Evolutionary conservation across 345 rosid species (phyloP).

Genomic region (Erodium maritimum): DNA sequence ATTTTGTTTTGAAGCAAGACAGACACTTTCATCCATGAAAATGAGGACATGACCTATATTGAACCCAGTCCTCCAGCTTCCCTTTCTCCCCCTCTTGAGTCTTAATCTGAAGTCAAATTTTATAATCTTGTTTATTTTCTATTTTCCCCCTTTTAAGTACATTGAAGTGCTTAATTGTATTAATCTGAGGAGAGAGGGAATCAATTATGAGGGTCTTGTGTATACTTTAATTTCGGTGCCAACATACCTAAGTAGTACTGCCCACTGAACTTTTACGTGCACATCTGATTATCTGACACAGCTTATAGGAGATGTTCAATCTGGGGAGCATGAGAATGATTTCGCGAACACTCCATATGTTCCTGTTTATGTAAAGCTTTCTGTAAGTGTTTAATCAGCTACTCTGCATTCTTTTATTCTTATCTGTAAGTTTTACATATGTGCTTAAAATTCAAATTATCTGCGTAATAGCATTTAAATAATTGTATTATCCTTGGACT

Average conservation of each 20-base stretch:
- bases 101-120: too few species aligned
- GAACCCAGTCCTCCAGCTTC: too few species aligned
- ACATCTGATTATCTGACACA: constrained; percentile 24
- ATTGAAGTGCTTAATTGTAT: too few species aligned
- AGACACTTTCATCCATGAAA: too few species aligned
- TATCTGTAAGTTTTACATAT: background rate
- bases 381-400: constrained; percentile 37
- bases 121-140: background rate
- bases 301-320: constrained; percentile 74
- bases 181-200: background rate
- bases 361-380: constrained; percentile 71
- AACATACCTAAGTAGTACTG: background rate
- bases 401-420: constrained; percentile 5
- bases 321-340: constrained; percentile 43
- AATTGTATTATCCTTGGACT: constrained; percentile 8
- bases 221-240: background rate
- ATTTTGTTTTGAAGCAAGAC: background rate
- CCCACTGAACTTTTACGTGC: background rate
- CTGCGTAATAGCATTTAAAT: constrained; percentile 3
- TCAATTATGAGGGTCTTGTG: background rate
- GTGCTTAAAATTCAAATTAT: background rate
- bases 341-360: constrained; percentile 46
- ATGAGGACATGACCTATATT: too few species aligned
- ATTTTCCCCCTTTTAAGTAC: background rate
- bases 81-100: too few species aligned